These are phyloP conservation scores for Trichosporon inkin DNA, from an alignment of 1,284 basidiomycete species.

Conservation along the genomic window DNA sequence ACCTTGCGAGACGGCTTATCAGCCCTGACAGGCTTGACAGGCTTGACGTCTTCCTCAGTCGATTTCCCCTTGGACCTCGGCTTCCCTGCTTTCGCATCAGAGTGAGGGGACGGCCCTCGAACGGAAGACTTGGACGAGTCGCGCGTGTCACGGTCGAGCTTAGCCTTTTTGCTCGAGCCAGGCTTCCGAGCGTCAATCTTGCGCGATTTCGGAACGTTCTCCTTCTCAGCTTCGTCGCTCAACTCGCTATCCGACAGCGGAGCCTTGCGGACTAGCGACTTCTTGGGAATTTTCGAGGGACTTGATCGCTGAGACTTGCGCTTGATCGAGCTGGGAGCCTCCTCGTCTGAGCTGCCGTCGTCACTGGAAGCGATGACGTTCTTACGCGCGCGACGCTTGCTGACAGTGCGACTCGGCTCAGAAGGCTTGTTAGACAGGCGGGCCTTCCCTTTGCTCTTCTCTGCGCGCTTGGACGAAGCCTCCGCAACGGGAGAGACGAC, in stretches of 20 bases:
- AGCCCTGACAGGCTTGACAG: not conserved
- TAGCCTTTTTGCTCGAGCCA: not conserved
- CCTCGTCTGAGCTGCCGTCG: conserved; percentile 16
- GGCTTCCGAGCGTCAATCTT: conserved; percentile 11
- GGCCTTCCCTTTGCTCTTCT: not conserved
- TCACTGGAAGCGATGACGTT: conserved; percentile 24
- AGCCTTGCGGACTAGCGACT: not conserved
- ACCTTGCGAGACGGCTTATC: conserved; percentile 1
- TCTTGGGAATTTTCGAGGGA: not conserved
- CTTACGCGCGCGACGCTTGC: conserved; percentile 21
- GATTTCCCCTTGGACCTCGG: conserved; percentile 2
- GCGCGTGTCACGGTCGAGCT: not conserved
- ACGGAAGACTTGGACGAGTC: conserved; percentile 7
- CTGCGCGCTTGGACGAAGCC: conserved; percentile 5
- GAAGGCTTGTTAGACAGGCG: not conserved
- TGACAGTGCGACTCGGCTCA: not conserved
- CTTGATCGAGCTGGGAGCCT: not conserved
- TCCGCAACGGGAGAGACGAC: conserved; percentile 16
- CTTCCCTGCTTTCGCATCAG: not conserved
- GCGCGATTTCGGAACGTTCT: conserved; percentile 4
- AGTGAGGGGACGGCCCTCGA: not conserved
- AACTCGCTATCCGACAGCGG: conserved; percentile 2
- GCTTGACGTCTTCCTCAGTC: conserved; percentile 5
- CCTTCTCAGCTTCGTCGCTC: conserved; percentile 16
- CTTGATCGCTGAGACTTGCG: conserved; percentile 2